Percentiles rank a stretch among this genome's conserved stretches.
Conservation (phyloP, 1,139 yeast species). For the Hyphopichia wangnamkhiaoensis region DNA sequence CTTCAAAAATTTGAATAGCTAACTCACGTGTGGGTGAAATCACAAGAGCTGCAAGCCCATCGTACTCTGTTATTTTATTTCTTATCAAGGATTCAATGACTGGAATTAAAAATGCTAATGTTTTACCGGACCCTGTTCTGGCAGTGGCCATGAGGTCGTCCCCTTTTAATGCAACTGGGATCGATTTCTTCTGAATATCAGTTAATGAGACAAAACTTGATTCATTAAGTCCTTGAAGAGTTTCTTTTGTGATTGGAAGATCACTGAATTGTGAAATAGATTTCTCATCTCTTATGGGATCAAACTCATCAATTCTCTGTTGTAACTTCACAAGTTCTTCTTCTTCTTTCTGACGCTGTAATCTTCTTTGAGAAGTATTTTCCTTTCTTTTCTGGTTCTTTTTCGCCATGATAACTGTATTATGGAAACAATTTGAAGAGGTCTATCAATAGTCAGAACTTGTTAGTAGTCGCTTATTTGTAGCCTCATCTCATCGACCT, state of each 20-base stretch:
- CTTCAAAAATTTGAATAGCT: constrained; percentile 93
- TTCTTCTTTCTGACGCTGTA: constrained; percentile 39
- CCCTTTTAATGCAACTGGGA: constrained; percentile 76
- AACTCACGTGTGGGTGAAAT: constrained; percentile 86
- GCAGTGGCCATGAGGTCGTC: constrained; percentile 91
- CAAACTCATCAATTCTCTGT: constrained; percentile 50
- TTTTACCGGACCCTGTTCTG: constrained; percentile 95
- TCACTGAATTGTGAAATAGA: constrained; percentile 53
- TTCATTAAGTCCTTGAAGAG: constrained; percentile 72
- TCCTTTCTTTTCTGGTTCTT: constrained; percentile 18
- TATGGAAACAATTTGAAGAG: too few species aligned
- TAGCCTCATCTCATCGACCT: not conserved
- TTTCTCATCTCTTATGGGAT: constrained; percentile 36
- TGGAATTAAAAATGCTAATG: constrained; percentile 85
- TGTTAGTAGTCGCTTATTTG: too few species aligned
- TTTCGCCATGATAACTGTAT: constrained; percentile 24
- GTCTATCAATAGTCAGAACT: too few species aligned
- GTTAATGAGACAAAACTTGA: constrained; percentile 75
- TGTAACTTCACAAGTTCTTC: constrained; percentile 48
- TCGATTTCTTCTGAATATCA: constrained; percentile 80
- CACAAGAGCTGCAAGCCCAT: constrained; percentile 90
- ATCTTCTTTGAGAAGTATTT: constrained; percentile 19
- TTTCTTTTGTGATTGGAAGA: constrained; percentile 69
- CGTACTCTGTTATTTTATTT: constrained; percentile 80
- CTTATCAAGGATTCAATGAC: constrained; percentile 70